Conservation (phyloP, 2,329 filamentous ascomycete genomes). For the Colletotrichum tabaci region DNA sequence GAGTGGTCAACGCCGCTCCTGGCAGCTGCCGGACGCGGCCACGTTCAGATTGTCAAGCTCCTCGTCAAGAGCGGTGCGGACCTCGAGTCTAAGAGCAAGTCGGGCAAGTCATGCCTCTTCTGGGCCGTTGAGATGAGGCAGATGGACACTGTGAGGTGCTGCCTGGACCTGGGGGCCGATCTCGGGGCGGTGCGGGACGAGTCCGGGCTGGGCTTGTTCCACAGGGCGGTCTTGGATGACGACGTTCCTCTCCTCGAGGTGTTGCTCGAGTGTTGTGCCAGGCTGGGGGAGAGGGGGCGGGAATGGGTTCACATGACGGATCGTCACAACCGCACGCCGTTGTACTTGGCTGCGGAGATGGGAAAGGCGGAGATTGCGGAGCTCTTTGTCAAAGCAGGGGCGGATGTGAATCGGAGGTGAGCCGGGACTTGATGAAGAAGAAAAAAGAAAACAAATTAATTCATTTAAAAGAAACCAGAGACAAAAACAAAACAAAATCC, state of each 20-base stretch:
- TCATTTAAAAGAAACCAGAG: too few species aligned
- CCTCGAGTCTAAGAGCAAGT: background rate
- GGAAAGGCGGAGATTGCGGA: background rate
- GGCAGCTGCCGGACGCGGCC: background rate
- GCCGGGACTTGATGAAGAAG: too few species aligned
- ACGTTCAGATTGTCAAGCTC: background rate
- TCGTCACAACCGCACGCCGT: background rate
- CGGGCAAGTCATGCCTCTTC: background rate
- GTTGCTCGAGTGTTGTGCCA: background rate
- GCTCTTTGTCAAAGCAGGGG: background rate
- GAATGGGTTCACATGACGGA: background rate
- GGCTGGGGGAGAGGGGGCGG: background rate
- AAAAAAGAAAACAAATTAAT: too few species aligned
- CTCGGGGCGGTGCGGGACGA: background rate
- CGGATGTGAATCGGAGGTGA: background rate
- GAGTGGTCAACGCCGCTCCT: background rate
- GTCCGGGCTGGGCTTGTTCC: background rate
- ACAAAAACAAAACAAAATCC: too few species aligned
- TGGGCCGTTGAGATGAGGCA: background rate
- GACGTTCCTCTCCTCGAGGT: background rate
- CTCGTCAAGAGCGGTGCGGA: background rate
- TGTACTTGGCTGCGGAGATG: background rate
- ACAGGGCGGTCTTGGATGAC: background rate
- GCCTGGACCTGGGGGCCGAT: background rate
- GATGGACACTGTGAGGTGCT: background rate